phyloP scores from a whole-genome alignment of 108 stramenopile species.

The Cyclotella atomus region DNA sequence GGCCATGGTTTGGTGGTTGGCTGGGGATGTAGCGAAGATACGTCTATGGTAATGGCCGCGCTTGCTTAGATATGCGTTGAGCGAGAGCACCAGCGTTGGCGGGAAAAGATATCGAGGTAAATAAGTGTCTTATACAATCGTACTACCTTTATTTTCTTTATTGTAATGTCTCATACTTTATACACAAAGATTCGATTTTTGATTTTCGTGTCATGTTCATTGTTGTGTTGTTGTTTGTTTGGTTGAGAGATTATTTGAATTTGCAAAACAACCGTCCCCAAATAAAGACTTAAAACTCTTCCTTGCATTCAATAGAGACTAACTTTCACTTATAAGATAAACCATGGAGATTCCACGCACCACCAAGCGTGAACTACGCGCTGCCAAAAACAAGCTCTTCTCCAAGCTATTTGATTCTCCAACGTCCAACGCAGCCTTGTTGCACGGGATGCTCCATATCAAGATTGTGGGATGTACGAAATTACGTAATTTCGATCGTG shows the following conservation, averaged over 20 bases:
- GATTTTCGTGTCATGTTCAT: no score
- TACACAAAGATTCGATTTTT: no score
- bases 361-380: neutral
- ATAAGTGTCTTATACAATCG: neutral
- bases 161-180: no score
- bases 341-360: neutral
- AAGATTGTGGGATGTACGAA: conserved; percentile 35
- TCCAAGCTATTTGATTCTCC: conserved; percentile 20
- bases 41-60: no score
- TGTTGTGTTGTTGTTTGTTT: neutral
- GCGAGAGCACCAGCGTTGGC: no score
- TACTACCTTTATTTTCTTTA: neutral
- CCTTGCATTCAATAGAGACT: no score
- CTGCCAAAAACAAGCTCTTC: conserved; percentile 19
- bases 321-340: no score
- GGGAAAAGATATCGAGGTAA: no score
- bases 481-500: conserved; percentile 36
- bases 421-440: neutral
- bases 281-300: no score
- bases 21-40: no score
- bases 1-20: conserved; percentile 21
- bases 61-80: no score
- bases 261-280: no score
- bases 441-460: conserved; percentile 51
- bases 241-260: neutral